Percentiles rank a stretch among this genome's conserved stretches.
Conservation (phyloP, 192 early-diverging fungal species). For the Gamsiella multidivaricata region DNA sequence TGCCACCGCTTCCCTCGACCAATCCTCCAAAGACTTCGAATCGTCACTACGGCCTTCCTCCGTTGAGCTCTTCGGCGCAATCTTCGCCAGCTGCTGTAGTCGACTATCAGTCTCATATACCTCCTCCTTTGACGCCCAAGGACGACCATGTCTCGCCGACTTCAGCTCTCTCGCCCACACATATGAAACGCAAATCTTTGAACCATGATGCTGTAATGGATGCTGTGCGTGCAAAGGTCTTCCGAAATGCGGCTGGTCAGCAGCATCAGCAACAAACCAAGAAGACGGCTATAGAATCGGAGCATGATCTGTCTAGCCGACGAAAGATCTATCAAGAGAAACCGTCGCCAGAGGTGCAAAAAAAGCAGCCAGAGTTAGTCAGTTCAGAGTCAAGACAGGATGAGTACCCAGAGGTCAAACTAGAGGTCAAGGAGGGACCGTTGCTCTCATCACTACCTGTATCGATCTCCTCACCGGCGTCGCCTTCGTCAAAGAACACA, state of each 20-base stretch:
- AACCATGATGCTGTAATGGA: slow-evolving; percentile 61
- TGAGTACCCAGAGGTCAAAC: slow-evolving; percentile 22
- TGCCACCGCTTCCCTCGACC: slow-evolving; percentile 25
- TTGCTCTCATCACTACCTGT: slow-evolving; percentile 5
- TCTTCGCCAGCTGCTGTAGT: slow-evolving; percentile 34
- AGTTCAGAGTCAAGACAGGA: slow-evolving; percentile 9
- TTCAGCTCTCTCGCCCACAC: slow-evolving; percentile 40
- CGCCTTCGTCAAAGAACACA: slow-evolving; percentile 10
- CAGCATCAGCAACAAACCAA: slow-evolving; percentile 37
- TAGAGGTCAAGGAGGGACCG: slow-evolving; percentile 6
- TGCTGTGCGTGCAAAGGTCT: slow-evolving; percentile 54
- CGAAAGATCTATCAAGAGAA: slow-evolving; percentile 22
- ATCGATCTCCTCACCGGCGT: neutral
- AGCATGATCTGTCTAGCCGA: slow-evolving; percentile 8
- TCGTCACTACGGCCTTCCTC: slow-evolving; percentile 33
- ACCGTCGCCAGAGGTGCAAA: slow-evolving; percentile 27
- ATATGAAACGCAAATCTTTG: slow-evolving; percentile 50
- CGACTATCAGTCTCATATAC: slow-evolving; percentile 49
- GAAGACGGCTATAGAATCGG: slow-evolving; percentile 7
- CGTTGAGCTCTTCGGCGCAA: slow-evolving; percentile 27
- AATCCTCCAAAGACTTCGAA: slow-evolving; percentile 21
- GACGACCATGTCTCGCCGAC: slow-evolving; percentile 49
- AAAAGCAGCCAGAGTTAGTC: slow-evolving; percentile 3
- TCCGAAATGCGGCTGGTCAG: slow-evolving; percentile 47
- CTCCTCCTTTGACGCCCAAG: slow-evolving; percentile 45